Conservation (phyloP, 208 protist species). For the Wallacemonas sp. region DNA sequence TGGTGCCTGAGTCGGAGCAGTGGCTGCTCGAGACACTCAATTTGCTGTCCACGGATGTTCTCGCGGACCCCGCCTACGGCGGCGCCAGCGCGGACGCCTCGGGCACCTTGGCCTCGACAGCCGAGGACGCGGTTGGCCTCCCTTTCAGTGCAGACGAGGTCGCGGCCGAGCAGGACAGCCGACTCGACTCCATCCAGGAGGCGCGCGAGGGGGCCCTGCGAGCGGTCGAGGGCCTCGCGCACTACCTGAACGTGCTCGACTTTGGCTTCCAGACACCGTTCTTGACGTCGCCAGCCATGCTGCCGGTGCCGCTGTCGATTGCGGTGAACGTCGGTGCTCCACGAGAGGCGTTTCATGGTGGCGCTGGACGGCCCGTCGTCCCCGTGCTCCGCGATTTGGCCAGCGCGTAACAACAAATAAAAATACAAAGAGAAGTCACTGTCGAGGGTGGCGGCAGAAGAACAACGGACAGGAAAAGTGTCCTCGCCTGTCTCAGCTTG, state of each 20-base stretch:
- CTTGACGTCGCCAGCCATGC: not conserved
- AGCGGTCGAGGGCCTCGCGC: not conserved
- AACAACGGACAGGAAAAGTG: too few species aligned
- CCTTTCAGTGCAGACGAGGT: not conserved
- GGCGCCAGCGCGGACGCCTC: too few species aligned
- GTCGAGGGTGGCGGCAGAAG: too few species aligned
- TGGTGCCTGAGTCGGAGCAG: not conserved
- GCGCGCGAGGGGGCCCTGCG: not conserved
- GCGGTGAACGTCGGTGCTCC: not conserved
- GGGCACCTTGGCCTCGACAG: too few species aligned
- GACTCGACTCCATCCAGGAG: slow-evolving; percentile 2
- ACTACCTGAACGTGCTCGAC: slow-evolving; percentile 39
- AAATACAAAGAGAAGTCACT: too few species aligned
- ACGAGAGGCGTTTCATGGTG: not conserved
- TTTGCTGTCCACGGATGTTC: not conserved
- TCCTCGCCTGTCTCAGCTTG: too few species aligned
- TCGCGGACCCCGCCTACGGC: not conserved
- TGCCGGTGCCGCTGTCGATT: not conserved
- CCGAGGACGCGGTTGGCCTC: too few species aligned
- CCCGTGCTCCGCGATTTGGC: not conserved
- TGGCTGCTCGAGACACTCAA: slow-evolving; percentile 10
- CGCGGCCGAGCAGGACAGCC: not conserved
- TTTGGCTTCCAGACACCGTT: slow-evolving; percentile 16
- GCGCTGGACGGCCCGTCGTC: not conserved
- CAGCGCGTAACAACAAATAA: not conserved